These are phyloP conservation scores for Solanum hybrid DNA, from an alignment of 305 asterid species.

Conservation along the genomic window DNA sequence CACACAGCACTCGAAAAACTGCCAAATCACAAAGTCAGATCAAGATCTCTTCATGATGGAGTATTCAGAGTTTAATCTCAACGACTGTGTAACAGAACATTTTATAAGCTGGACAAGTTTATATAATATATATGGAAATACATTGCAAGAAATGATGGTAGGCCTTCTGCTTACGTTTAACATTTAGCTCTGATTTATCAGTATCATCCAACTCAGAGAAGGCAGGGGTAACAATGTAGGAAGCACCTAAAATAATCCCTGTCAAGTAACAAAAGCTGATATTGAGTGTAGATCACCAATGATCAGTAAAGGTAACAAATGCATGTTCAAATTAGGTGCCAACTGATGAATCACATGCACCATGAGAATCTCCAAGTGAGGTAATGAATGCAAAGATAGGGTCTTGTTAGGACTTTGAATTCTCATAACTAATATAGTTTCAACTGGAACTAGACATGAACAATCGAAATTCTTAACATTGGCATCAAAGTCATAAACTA, in stretches of 20 bases:
- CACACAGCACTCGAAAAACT: constrained; percentile 75
- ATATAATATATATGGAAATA: not conserved
- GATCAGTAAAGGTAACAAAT: not conserved
- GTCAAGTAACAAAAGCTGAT: constrained; percentile 15
- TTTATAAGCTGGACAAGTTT: not conserved
- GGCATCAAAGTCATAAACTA: not conserved
- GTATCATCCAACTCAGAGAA: constrained; percentile 38
- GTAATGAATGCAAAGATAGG: not conserved
- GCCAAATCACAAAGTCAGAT: constrained; percentile 24
- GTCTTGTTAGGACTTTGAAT: not conserved
- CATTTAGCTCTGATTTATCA: constrained; percentile 42
- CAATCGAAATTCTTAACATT: not conserved
- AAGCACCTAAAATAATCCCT: constrained; percentile 69
- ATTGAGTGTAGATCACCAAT: constrained; percentile 2
- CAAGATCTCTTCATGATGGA: constrained; percentile 10
- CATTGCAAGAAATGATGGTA: not conserved
- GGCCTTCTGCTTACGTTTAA: constrained; percentile 36
- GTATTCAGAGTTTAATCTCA: not conserved
- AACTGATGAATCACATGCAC: constrained; percentile 7
- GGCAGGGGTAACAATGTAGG: constrained; percentile 59
- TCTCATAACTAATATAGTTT: not conserved
- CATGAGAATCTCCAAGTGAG: not conserved
- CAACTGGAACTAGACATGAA: not conserved
- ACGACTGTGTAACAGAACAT: not conserved
- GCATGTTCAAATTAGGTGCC: not conserved